Evolutionary conservation across 176 grass and related monocot species (phyloP).

Genomic region (Microstegium vimineum): DNA sequence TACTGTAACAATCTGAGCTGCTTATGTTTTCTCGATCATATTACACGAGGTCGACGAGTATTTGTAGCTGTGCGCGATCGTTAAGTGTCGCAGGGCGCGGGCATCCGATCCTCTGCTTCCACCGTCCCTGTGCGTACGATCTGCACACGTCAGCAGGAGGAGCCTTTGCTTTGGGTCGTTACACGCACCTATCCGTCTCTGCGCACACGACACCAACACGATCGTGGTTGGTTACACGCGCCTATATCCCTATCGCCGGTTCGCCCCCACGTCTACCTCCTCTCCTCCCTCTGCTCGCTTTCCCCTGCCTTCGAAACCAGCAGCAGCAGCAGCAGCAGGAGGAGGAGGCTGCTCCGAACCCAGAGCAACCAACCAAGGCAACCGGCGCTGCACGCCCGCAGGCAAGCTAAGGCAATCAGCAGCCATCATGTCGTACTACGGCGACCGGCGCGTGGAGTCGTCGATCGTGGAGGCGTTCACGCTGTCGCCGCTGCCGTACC

Average conservation of each 20-base stretch:
- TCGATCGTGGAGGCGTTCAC: constrained; percentile 73
- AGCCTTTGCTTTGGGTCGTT: neutral
- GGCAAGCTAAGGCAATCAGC: neutral
- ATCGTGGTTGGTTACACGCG: neutral
- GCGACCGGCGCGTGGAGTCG: constrained; percentile 52
- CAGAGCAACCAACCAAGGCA: neutral
- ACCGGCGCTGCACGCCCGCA: neutral
- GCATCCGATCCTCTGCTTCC: neutral
- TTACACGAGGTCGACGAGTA: neutral
- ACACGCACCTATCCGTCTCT: constrained; percentile 15
- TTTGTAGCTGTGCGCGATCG: neutral
- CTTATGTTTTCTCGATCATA: neutral
- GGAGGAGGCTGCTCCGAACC: no score
- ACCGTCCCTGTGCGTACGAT: neutral
- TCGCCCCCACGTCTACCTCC: neutral
- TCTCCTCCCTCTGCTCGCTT: neutral
- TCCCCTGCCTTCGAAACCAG: neutral
- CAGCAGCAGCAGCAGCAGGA: no score
- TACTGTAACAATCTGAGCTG: neutral
- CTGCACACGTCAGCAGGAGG: neutral
- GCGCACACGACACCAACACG: constrained; percentile 8
- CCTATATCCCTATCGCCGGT: neutral
- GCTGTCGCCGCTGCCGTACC: constrained; percentile 71
- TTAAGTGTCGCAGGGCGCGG: neutral
- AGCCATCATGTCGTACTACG: constrained; percentile 57